These are phyloP conservation scores for Arthroderma sp. DNA, from an alignment of 2,329 filamentous ascomycete genomes.

Conservation along the genomic window DNA sequence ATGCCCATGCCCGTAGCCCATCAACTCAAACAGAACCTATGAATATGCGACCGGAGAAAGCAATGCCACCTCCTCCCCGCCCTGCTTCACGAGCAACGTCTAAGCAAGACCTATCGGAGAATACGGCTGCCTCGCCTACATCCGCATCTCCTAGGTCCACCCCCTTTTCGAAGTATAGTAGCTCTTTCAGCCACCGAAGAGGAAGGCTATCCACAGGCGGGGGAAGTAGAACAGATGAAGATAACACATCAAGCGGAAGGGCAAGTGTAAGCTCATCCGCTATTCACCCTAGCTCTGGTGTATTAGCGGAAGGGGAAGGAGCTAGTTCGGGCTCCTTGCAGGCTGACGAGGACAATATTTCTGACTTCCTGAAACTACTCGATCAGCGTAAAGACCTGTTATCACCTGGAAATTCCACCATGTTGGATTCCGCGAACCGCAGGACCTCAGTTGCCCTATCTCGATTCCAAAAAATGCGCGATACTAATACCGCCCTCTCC, in stretches of 20 bases:
- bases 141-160: conserved; percentile 67
- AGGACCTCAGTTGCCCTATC: conserved; percentile 66
- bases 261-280: conserved; percentile 38
- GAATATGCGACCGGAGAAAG: conserved; percentile 8
- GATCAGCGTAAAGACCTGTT: conserved; percentile 82
- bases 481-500: conserved; percentile 75
- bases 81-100: conserved; percentile 16
- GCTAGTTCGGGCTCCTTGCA: conserved; percentile 51
- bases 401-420: conserved; percentile 42
- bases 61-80: conserved; percentile 26
- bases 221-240: conserved; percentile 43
- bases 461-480: conserved; percentile 77
- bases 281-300: conserved; percentile 59
- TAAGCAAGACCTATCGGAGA: conserved; percentile 46
- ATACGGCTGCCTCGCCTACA: conserved; percentile 49
- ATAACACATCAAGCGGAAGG: conserved; percentile 45
- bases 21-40: background rate
- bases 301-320: conserved; percentile 57
- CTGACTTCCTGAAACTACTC: conserved; percentile 78
- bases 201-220: conserved; percentile 65
- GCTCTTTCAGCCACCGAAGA: conserved; percentile 80
- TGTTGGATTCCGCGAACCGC: conserved; percentile 52
- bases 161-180: conserved; percentile 74
- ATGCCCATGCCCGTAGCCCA: conserved; percentile 34
- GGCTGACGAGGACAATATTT: conserved; percentile 85